A percentile compares a stretch with the other conserved stretches of the same genome.
phyloP scores from a whole-genome alignment of 768 basidiomycete genomes.

The Crepidotus variabilis region DNA sequence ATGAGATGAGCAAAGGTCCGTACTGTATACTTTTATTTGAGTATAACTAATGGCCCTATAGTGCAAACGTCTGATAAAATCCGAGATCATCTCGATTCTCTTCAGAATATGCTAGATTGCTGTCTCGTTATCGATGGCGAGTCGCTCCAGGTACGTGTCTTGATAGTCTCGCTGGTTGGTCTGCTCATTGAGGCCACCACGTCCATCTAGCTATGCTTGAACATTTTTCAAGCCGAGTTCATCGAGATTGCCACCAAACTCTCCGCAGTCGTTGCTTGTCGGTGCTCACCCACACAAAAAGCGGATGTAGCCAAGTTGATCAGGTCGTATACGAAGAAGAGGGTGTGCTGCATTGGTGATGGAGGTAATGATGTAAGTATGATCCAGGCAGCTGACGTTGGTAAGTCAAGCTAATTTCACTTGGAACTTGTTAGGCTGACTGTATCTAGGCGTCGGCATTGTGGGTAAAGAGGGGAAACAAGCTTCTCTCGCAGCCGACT shows the following conservation, averaged over 20 bases:
- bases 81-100: slow-evolving; percentile 85
- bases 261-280: slow-evolving; percentile 94
- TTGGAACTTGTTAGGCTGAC: not conserved
- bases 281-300: slow-evolving; percentile 98
- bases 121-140: slow-evolving; percentile 99
- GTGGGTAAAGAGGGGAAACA: slow-evolving; percentile 99
- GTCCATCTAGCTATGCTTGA: slow-evolving; percentile 72
- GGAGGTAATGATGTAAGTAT: slow-evolving; percentile 99
- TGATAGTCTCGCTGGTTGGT: not conserved
- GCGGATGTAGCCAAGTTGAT: slow-evolving; percentile 96
- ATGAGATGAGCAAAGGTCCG: slow-evolving; percentile 90
- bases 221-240: slow-evolving; percentile 89
- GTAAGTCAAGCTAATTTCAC: slow-evolving; percentile 44
- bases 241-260: slow-evolving; percentile 95
- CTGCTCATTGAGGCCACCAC: not conserved
- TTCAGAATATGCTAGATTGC: slow-evolving; percentile 93
- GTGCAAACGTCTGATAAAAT: slow-evolving; percentile 84
- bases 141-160: slow-evolving; percentile 78
- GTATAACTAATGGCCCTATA: slow-evolving; percentile 25
- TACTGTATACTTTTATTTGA: slow-evolving; percentile 13
- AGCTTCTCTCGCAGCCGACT: slow-evolving; percentile 98
- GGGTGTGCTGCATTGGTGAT: slow-evolving; percentile 98
- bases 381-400: slow-evolving; percentile 99
- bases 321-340: slow-evolving; percentile 84
- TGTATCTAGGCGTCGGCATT: slow-evolving; percentile 78